Evolutionary conservation across 495 filamentous ascomycete species (phyloP), one percentile per base, ranked within the genome.

Genomic region (Cryomyces antarcticus): DNA sequence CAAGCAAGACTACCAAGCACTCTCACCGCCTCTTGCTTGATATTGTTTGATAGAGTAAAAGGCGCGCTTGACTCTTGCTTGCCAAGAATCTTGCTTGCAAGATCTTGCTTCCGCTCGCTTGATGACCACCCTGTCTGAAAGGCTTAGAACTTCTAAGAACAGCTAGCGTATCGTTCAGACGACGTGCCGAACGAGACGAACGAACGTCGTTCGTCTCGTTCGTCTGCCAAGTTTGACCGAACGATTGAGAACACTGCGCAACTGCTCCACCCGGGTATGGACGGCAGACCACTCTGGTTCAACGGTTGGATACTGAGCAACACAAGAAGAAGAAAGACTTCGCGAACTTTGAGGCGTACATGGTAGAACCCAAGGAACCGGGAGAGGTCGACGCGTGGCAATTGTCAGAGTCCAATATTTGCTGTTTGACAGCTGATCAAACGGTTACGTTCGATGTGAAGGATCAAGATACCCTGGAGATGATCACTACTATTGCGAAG

Each of bases 201-300:
- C 17, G 2, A 24, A 24, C 17, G 17, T 24, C 17, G 17, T 24
- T 24, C 17, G 17, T 24, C 17, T 24, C 17, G 17, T 24, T 24
- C 17, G 17, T 24, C 17, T 24, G 17, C 17, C 17, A 24, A 24
- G 17, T 24, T 24, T 24, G 17, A 24, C 17, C 17, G 17, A 24
- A 24, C 17, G 17, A 24, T 24, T 24, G 17, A 24, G 2, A 24
- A 1, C 17, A 24, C 17, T 24, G 17, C 36, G 31, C 42, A 44
- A 27, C 35, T 44, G 31, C 37, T 44, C 28, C 42, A 44, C 34
- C 29, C 42, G n/a, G 42, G 27, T 4, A 43, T 7, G 6, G 31
- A 43, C 35, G 35, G 42, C n/a, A 12, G 28, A 41, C 42, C 42
- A 7, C 42, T 44, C 11, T 44, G 42, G 42, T 41, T 44, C 37